Evolutionary conservation across 2,329 filamentous ascomycete genomes (phyloP).

Genomic region (Alternaria ventricosa): DNA sequence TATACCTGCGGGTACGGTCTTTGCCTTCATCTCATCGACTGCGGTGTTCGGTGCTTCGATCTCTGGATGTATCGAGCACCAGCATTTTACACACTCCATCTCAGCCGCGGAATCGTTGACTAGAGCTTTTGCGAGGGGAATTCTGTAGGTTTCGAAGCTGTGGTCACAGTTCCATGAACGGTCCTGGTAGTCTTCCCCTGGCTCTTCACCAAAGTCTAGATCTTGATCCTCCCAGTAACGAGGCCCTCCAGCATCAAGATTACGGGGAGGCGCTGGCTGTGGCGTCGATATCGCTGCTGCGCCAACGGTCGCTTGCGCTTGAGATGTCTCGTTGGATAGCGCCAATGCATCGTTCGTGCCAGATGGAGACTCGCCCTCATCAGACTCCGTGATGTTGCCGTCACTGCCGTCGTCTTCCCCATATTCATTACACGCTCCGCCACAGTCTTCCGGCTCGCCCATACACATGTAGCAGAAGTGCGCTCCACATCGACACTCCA

Average conservation of each 20-base stretch:
- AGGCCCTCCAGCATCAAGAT: conserved; percentile 44
- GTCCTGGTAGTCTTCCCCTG: conserved; percentile 33
- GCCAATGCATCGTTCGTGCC: not conserved
- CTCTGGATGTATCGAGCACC: conserved; percentile 31
- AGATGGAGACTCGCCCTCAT: conserved; percentile 13
- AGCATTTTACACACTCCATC: conserved; percentile 44
- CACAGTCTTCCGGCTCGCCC: conserved; percentile 42
- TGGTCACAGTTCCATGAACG: conserved; percentile 36
- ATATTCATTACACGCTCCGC: conserved; percentile 24
- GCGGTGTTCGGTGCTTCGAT: conserved; percentile 17
- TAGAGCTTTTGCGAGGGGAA: conserved; percentile 22
- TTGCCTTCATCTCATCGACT: not conserved
- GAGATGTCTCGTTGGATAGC: not conserved
- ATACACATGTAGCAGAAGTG: conserved; percentile 59
- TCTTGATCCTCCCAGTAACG: conserved; percentile 39
- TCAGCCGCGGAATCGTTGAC: not conserved
- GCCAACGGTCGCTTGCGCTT: not conserved
- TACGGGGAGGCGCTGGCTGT: conserved; percentile 16
- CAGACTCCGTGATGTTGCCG: conserved; percentile 25
- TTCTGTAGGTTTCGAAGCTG: conserved; percentile 22
- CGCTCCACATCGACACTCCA: conserved; percentile 58
- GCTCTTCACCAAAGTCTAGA: conserved; percentile 48
- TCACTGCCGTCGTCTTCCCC: conserved; percentile 33
- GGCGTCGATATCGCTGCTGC: not conserved
- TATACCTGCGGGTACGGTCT: not conserved